Evolutionary conservation across 2,329 filamentous ascomycete genomes (phyloP).

Genomic region (Clathrospora elynae): DNA sequence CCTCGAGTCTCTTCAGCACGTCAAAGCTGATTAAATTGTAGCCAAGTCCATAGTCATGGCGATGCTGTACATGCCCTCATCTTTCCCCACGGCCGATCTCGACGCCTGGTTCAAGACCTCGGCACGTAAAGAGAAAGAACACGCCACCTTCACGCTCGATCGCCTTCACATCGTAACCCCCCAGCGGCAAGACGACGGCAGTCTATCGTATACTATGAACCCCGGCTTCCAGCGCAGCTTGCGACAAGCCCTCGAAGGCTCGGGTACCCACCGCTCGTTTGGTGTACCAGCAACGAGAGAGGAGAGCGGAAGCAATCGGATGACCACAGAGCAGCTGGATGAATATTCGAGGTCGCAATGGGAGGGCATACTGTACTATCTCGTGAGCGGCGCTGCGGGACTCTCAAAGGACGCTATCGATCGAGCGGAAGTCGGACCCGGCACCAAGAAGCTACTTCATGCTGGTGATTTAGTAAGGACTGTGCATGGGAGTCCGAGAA

Average conservation of each 20-base stretch:
- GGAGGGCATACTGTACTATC: conserved; percentile 95
- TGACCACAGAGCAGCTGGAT: conserved; percentile 77
- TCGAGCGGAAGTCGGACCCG: conserved; percentile 55
- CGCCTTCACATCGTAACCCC: conserved; percentile 81
- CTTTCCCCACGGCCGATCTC: conserved; percentile 78
- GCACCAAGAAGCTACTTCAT: conserved; percentile 83
- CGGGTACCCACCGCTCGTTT: conserved; percentile 84
- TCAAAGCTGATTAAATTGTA: conserved; percentile 42
- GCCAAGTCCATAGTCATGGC: conserved; percentile 97
- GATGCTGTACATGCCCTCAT: conserved; percentile 84
- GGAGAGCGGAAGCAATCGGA: conserved; percentile 64
- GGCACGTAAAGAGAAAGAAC: conserved; percentile 75
- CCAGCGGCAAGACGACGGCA: conserved; percentile 61
- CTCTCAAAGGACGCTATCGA: conserved; percentile 48
- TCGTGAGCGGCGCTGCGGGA: conserved; percentile 75
- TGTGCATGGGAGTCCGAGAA: conserved; percentile 63
- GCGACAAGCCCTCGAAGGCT: conserved; percentile 84
- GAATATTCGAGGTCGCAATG: conserved; percentile 85
- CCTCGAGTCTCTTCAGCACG: not conserved
- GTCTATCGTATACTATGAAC: conserved; percentile 76
- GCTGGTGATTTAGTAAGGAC: conserved; percentile 79
- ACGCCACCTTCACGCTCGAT: conserved; percentile 79
- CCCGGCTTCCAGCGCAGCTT: conserved; percentile 83
- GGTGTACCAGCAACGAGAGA: conserved; percentile 76
- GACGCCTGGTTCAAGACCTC: conserved; percentile 82